Evolutionary conservation across 139 green algal genomes (phyloP).

Genomic region (Gonium pectorale): DNA sequence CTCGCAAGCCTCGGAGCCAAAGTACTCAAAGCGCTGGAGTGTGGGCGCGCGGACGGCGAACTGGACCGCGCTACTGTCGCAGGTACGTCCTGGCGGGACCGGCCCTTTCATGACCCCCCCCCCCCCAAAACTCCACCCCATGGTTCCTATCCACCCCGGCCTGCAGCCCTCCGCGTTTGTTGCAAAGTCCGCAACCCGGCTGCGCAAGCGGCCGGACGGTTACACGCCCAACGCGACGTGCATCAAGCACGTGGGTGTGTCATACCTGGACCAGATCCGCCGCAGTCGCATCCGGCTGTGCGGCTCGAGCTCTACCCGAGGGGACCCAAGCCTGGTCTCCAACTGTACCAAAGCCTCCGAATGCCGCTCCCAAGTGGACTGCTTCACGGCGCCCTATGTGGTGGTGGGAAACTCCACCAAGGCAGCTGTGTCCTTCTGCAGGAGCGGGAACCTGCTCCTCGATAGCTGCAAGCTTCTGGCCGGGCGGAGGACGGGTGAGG

Average conservation of each 20-base stretch:
- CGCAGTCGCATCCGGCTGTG: background rate
- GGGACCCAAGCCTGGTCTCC: background rate
- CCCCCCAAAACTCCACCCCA: background rate
- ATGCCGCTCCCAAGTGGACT: slow-evolving; percentile 2
- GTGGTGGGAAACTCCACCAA: background rate
- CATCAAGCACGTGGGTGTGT: background rate
- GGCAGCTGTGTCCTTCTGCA: slow-evolving; percentile 1
- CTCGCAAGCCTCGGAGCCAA: too few species aligned
- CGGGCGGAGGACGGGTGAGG: background rate
- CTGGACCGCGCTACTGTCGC: background rate
- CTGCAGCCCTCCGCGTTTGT: slow-evolving; percentile 27
- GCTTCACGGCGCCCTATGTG: slow-evolving; percentile 8
- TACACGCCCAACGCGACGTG: background rate
- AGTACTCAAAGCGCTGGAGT: background rate
- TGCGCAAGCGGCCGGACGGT: background rate
- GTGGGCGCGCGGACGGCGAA: background rate
- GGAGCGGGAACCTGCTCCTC: slow-evolving; percentile 21
- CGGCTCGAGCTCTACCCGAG: background rate
- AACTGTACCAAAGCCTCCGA: background rate
- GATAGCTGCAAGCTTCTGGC: slow-evolving; percentile 17
- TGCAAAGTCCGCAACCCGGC: background rate
- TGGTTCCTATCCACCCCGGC: background rate
- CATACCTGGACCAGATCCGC: slow-evolving; percentile 17
- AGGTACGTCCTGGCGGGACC: background rate
- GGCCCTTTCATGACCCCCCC: background rate